These are phyloP conservation scores for Ramularia endophylla DNA, from an alignment of 2,329 filamentous ascomycete species.

Conservation along the genomic window DNA sequence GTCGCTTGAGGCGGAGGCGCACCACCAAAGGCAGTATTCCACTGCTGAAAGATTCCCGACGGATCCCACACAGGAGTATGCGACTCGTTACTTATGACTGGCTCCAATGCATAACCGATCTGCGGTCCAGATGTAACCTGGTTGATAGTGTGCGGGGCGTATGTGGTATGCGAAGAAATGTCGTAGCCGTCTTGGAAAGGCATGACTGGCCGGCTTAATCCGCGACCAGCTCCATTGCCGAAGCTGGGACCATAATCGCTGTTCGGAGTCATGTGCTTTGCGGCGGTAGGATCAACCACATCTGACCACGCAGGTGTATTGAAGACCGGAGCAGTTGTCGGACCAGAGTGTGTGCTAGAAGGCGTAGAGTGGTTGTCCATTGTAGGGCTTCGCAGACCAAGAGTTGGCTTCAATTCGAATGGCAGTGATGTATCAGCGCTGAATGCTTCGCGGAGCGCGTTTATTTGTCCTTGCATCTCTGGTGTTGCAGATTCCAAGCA, in stretches of 20 bases:
- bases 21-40: conserved; percentile 90
- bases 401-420: conserved; percentile 82
- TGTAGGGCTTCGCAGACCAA: conserved; percentile 61
- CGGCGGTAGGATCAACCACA: conserved; percentile 14
- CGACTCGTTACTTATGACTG: conserved; percentile 25
- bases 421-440: conserved; percentile 78
- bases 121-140: conserved; percentile 20
- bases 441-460: conserved; percentile 83
- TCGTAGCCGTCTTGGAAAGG: conserved; percentile 19
- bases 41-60: conserved; percentile 60
- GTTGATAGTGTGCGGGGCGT: conserved; percentile 16
- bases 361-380: conserved; percentile 34
- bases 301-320: conserved; percentile 17
- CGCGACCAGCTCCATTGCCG: conserved; percentile 15
- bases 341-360: conserved; percentile 13
- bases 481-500: conserved; percentile 76
- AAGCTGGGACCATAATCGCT: conserved; percentile 20
- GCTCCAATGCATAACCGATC: conserved; percentile 20
- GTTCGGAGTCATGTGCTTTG: conserved; percentile 20
- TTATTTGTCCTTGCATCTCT: conserved; percentile 84
- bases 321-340: conserved; percentile 9
- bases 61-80: conserved; percentile 30
- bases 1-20: conserved; percentile 43
- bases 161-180: conserved; percentile 15
- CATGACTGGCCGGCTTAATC: conserved; percentile 14